phyloP scores from a whole-genome alignment of 441 rosid species.

The Manihot esculenta region DNA sequence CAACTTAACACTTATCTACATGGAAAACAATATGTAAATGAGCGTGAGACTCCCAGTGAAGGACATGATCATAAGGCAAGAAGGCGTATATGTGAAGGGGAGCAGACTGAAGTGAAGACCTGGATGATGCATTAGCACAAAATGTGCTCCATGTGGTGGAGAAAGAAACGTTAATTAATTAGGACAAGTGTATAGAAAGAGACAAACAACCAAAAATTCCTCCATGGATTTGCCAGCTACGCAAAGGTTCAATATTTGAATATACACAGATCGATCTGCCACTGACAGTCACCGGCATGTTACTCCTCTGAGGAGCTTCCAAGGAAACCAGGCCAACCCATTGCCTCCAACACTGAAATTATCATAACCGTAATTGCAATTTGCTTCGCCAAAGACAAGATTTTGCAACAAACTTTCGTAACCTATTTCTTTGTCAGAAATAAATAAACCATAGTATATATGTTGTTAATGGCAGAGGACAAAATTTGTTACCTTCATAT shows the following conservation, averaged over 20 bases:
- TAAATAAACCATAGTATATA: not conserved
- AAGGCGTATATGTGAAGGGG: no score
- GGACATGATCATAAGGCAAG: no score
- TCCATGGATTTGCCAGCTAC: not conserved
- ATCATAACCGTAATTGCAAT: constrained; percentile 1
- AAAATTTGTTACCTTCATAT: not conserved
- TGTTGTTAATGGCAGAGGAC: not conserved
- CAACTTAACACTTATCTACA: no score
- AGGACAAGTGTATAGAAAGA: not conserved
- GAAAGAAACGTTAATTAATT: not conserved
- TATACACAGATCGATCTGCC: no score
- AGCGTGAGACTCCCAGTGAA: no score
- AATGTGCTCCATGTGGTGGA: not conserved
- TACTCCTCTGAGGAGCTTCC: not conserved
- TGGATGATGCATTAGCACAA: no score
- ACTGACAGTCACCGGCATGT: no score
- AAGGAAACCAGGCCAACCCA: not conserved
- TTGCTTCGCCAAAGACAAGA: constrained; percentile 11
- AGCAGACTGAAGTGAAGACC: no score
- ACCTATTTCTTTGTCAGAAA: constrained; percentile 11
- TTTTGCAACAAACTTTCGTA: constrained; percentile 20
- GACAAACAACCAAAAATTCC: not conserved
- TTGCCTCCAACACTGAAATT: not conserved
- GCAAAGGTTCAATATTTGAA: not conserved
- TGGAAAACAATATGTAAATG: no score